phyloP scores from a whole-genome alignment of 208 protist species.

The Trypanosoma mega region DNA sequence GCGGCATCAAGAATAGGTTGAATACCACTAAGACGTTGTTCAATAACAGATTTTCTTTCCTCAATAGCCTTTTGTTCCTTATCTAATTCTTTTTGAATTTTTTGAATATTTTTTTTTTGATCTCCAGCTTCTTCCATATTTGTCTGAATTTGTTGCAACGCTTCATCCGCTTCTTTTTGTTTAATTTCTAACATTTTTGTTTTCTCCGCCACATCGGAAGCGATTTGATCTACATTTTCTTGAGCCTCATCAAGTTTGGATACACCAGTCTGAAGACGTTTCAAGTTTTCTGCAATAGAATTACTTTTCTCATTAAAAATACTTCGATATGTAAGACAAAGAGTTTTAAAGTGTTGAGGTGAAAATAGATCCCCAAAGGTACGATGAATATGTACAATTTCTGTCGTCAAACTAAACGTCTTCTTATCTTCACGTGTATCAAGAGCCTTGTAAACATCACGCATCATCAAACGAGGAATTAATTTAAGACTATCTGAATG shows the following conservation, averaged over 20 bases:
- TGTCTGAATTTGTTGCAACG: constrained; percentile 94
- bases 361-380: constrained; percentile 71
- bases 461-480: constrained; percentile 88
- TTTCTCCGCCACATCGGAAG: constrained; percentile 88
- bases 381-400: constrained; percentile 88
- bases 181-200: constrained; percentile 90
- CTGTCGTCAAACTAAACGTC: constrained; percentile 85
- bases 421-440: constrained; percentile 77
- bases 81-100: constrained; percentile 88
- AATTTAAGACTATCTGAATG: constrained; percentile 83
- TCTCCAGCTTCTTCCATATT: constrained; percentile 94
- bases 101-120: constrained; percentile 94
- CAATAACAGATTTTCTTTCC: constrained; percentile 90
- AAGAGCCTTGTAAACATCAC: constrained; percentile 74
- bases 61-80: constrained; percentile 92
- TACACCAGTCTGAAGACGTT: constrained; percentile 90
- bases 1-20: constrained; percentile 96
- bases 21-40: constrained; percentile 92
- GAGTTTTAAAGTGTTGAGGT: constrained; percentile 91
- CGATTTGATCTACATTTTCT: constrained; percentile 93
- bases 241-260: constrained; percentile 95
- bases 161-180: constrained; percentile 94
- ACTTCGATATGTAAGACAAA: constrained; percentile 88
- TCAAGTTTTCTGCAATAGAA: constrained; percentile 63
- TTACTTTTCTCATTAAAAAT: constrained; percentile 86